phyloP scores from a whole-genome alignment of 2,329 filamentous ascomycete genomes.

The Ceratocystis destructans region DNA sequence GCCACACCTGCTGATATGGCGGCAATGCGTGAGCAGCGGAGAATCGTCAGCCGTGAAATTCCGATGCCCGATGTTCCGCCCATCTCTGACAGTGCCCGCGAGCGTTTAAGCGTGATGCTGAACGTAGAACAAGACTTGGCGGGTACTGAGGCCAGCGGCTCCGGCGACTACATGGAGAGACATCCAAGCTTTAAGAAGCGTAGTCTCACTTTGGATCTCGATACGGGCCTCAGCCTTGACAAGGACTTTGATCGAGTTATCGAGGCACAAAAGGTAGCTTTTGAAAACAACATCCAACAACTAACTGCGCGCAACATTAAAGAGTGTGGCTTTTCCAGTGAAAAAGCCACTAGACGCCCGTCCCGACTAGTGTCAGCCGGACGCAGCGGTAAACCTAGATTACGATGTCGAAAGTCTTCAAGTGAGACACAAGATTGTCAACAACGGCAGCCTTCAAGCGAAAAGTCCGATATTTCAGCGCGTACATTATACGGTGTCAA shows the following conservation, averaged over 20 bases:
- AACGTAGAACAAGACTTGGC: slow-evolving; percentile 32
- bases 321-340: background rate
- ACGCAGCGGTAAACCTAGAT: background rate
- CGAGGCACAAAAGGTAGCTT: slow-evolving; percentile 87
- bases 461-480: slow-evolving; percentile 10
- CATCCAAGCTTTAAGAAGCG: slow-evolving; percentile 66
- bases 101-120: slow-evolving; percentile 41
- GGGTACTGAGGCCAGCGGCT: slow-evolving; percentile 23
- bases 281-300: slow-evolving; percentile 24
- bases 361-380: slow-evolving; percentile 12
- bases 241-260: slow-evolving; percentile 91
- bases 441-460: slow-evolving; percentile 12
- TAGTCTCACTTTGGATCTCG: slow-evolving; percentile 69
- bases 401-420: slow-evolving; percentile 5
- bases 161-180: slow-evolving; percentile 39
- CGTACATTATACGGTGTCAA: background rate
- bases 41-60: slow-evolving; percentile 67
- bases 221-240: slow-evolving; percentile 74
- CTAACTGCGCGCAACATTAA: background rate
- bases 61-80: slow-evolving; percentile 47
- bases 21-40: slow-evolving; percentile 73
- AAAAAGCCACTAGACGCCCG: background rate
- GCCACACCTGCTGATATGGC: slow-evolving; percentile 72
- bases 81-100: slow-evolving; percentile 30
- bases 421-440: background rate